phyloP scores from a whole-genome alignment of 1,139 yeast species.

The Protomyces lactucae-debilis region DNA sequence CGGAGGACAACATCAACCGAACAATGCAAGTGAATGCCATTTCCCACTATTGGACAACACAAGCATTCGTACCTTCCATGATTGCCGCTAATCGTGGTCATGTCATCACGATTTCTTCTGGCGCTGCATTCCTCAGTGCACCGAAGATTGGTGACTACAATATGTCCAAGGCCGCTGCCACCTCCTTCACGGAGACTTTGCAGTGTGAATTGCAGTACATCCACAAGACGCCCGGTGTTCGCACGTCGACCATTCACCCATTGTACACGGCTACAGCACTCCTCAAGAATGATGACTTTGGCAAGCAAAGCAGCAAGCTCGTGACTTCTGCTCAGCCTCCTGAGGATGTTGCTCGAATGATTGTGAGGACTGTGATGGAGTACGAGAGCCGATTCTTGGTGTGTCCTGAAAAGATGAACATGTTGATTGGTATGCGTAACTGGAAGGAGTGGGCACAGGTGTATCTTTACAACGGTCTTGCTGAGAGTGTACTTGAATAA shows the following conservation, averaged over 20 bases:
- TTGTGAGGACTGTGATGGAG: not conserved
- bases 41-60: conserved; percentile 52
- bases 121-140: conserved; percentile 69
- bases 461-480: not conserved
- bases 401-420: not conserved
- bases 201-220: conserved; percentile 2
- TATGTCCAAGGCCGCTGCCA: conserved; percentile 20
- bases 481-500: not conserved
- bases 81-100: conserved; percentile 43
- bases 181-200: conserved; percentile 8
- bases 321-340: not conserved
- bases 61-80: conserved; percentile 43
- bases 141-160: conserved; percentile 45
- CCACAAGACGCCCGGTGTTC: conserved; percentile 1
- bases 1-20: conserved; percentile 35
- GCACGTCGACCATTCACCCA: conserved; percentile 8
- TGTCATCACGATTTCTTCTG: conserved; percentile 62
- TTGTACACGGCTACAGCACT: not conserved
- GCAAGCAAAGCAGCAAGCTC: not conserved
- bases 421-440: not conserved
- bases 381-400: not conserved
- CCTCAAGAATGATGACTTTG: not conserved
- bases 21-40: conserved; percentile 55
- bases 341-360: not conserved
- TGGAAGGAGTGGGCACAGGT: not conserved